Conservation (phyloP, 495 filamentous ascomycete species). For the Penicillium paradoxum region DNA sequence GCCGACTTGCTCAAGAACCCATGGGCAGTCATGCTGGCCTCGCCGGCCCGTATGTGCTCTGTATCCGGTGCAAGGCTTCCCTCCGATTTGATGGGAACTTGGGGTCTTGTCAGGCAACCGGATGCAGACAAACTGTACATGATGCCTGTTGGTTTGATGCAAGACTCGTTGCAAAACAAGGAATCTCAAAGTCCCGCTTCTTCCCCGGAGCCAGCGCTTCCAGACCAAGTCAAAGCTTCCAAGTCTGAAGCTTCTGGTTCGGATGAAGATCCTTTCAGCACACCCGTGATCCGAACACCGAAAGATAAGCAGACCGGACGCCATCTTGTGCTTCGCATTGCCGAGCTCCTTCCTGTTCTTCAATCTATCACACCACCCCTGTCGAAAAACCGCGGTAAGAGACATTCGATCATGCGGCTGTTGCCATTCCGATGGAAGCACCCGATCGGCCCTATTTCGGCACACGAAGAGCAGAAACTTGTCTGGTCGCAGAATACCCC, state of each 20-base stretch:
- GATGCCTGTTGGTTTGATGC: conserved; percentile 48
- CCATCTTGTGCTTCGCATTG: conserved; percentile 26
- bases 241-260: too few species aligned
- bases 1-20: conserved; percentile 33
- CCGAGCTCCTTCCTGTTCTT: conserved; percentile 27
- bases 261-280: not conserved
- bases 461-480: conserved; percentile 24
- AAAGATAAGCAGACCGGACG: conserved; percentile 5
- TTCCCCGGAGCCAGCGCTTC: not conserved
- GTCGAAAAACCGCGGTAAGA: conserved; percentile 8
- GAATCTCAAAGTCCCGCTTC: not conserved
- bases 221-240: not conserved
- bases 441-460: conserved; percentile 26
- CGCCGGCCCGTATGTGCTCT: conserved; percentile 56
- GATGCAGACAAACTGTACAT: conserved; percentile 52
- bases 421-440: conserved; percentile 37
- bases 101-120: conserved; percentile 54
- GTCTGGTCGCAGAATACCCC: conserved; percentile 69
- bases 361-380: conserved; percentile 12
- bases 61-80: conserved; percentile 56
- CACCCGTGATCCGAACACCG: not conserved
- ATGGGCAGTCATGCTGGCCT: conserved; percentile 57
- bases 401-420: conserved; percentile 17
- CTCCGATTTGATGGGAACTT: conserved; percentile 56
- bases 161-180: conserved; percentile 21